These are phyloP conservation scores for Excoecaria cochinchinensis DNA, from an alignment of 345 rosid genomes.

Conservation along the genomic window DNA sequence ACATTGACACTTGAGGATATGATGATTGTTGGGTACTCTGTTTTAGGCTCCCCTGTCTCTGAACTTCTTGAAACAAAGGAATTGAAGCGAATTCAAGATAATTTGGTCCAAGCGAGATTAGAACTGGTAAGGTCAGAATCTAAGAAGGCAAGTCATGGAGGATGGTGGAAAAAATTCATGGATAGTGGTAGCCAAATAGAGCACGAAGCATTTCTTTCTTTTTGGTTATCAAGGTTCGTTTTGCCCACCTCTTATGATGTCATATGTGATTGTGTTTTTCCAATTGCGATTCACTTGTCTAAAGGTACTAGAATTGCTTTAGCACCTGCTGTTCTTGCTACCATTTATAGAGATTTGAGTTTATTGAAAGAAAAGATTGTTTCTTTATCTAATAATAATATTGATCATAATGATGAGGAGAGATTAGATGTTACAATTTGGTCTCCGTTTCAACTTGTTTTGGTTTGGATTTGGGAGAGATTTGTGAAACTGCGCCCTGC, in stretches of 20 bases:
- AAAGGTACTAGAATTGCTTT: conserved; percentile 44
- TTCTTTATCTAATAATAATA: conserved; percentile 8
- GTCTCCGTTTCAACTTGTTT: conserved; percentile 47
- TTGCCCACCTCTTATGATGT: conserved; percentile 14
- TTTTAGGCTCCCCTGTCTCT: conserved; percentile 43
- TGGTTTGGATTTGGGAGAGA: conserved; percentile 47
- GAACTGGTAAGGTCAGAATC: conserved; percentile 12
- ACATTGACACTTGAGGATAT: conserved; percentile 50
- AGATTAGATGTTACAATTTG: conserved; percentile 5
- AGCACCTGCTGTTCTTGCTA: conserved; percentile 56
- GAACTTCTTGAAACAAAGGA: background rate
- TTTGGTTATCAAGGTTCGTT: conserved; percentile 53
- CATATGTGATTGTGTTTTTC: conserved; percentile 26
- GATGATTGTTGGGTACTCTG: conserved; percentile 40
- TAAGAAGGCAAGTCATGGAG: conserved; percentile 21
- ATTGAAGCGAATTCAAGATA: conserved; percentile 18
- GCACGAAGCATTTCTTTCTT: conserved; percentile 56
- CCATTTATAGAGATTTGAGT: conserved; percentile 42
- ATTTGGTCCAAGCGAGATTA: conserved; percentile 20
- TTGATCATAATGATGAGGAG: conserved; percentile 7
- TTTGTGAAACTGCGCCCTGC: conserved; percentile 27
- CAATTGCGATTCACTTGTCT: conserved; percentile 47
- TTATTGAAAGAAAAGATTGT: conserved; percentile 35
- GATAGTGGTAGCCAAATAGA: conserved; percentile 47
- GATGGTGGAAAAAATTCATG: conserved; percentile 44